These are phyloP conservation scores for Jamesozyma gamospora DNA, from an alignment of 805 yeast genomes.

Conservation along the genomic window DNA sequence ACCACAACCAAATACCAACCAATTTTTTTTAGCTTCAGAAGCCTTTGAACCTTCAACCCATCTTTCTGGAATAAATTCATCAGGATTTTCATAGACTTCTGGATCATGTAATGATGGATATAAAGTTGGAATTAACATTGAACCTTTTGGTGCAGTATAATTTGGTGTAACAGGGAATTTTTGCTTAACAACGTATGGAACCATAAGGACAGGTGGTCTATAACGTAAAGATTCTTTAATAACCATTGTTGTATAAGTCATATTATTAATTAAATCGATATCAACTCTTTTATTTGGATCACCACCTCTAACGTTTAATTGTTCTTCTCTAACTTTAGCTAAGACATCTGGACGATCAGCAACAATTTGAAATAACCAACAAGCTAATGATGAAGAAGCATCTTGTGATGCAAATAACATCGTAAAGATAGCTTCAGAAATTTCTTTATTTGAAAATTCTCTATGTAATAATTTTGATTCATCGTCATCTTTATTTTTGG, in stretches of 20 bases:
- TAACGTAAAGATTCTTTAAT: conserved; percentile 87
- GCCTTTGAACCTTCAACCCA: conserved; percentile 79
- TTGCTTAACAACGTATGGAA: conserved; percentile 88
- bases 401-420: conserved; percentile 96
- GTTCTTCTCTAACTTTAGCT: conserved; percentile 84
- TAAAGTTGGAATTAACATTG: conserved; percentile 92
- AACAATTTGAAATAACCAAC: conserved; percentile 95
- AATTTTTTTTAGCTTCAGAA: conserved; percentile 69
- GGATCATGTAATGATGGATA: conserved; percentile 97
- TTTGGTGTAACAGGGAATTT: conserved; percentile 71
- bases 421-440: conserved; percentile 93
- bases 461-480: conserved; percentile 57
- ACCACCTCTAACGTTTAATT: conserved; percentile 67
- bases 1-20: conserved; percentile 96
- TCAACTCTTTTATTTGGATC: conserved; percentile 55
- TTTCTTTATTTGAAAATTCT: conserved; percentile 81
- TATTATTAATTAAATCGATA: conserved; percentile 68
- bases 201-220: conserved; percentile 98
- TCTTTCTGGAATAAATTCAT: conserved; percentile 89
- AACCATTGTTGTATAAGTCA: conserved; percentile 83
- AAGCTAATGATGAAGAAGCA: conserved; percentile 92
- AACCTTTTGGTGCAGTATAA: conserved; percentile 91
- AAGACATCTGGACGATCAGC: conserved; percentile 93
- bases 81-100: conserved; percentile 91
- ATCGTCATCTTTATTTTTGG: conserved; percentile 38